A percentile compares a stretch with the other conserved stretches of the same genome.
phyloP scores from a whole-genome alignment of 306 rosid species.

The Rosa lucieae region DNA sequence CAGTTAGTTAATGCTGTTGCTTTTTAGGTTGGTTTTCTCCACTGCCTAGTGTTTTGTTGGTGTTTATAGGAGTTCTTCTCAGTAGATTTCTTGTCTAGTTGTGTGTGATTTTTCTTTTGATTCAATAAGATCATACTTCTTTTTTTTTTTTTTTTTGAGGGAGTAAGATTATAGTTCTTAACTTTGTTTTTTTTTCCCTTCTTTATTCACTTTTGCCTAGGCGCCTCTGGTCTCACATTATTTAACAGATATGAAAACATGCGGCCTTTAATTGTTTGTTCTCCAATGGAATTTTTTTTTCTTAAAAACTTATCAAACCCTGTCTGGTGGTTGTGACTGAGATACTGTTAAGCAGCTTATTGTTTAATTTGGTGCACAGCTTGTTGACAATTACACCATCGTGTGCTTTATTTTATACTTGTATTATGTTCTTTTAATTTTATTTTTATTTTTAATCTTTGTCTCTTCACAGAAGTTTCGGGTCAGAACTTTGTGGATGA shows the following conservation, averaged over 20 bases:
- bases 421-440: background rate
- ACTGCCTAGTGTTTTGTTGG: background rate
- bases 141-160: background rate
- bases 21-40: background rate
- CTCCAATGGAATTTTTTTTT: background rate
- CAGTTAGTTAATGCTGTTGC: background rate
- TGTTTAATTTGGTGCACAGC: background rate
- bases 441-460: conserved; percentile 4
- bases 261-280: background rate
- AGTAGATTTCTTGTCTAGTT: background rate
- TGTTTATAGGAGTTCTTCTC: background rate
- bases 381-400: background rate
- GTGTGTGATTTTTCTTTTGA: background rate
- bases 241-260: background rate
- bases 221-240: background rate
- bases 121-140: background rate
- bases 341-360: background rate
- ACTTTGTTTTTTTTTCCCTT: background rate
- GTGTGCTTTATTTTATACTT: conserved; percentile 6
- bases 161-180: too few relatives aligned
- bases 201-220: background rate
- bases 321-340: background rate
- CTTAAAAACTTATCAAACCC: background rate
- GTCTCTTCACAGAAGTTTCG: conserved; percentile 52
- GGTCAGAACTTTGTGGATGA: conserved; percentile 81